Percentiles rank a stretch among this genome's conserved stretches.
These are phyloP conservation scores for Schwanniomyces vanrijiae DNA, from an alignment of 805 yeast species.

Conservation along the genomic window DNA sequence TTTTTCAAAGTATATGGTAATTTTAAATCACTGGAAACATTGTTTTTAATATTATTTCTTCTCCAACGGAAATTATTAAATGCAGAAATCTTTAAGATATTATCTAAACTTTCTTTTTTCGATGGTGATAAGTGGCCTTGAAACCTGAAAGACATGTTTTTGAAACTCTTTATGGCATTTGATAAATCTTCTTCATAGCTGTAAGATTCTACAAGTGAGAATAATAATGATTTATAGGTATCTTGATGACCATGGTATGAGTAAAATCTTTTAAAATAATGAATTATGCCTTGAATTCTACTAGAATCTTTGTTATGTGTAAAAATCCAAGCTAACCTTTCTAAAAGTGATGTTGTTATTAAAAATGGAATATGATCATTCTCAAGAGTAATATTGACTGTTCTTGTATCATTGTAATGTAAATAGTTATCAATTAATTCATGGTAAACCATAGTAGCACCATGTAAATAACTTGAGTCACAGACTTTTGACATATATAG, in stretches of 20 bases:
- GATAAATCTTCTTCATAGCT: conserved; percentile 19
- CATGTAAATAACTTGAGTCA: conserved; percentile 22
- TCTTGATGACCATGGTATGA: conserved; percentile 30
- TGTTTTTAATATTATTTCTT: conserved; percentile 19
- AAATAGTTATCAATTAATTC: conserved; percentile 29
- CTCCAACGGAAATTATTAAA: conserved; percentile 21
- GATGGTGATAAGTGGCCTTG: conserved; percentile 18
- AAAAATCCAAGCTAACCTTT: conserved; percentile 28
- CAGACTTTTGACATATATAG: conserved; percentile 22
- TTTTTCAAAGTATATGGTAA: not conserved
- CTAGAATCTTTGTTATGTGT: conserved; percentile 21
- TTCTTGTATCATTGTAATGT: conserved; percentile 11
- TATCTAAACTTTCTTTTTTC: conserved; percentile 8
- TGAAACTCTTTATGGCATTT: conserved; percentile 23
- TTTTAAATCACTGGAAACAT: conserved; percentile 1
- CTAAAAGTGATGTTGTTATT: conserved; percentile 25
- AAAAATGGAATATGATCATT: conserved; percentile 31
- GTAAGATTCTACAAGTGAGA: conserved; percentile 31
- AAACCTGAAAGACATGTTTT: conserved; percentile 15
- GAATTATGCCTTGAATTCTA: conserved; percentile 28
- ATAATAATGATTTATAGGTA: conserved; percentile 26
- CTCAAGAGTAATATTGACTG: conserved; percentile 8
- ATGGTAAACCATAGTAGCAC: conserved; percentile 36
- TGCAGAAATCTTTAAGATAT: conserved; percentile 11
- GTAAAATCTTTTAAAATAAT: conserved; percentile 39